Percentiles rank a stretch among this genome's conserved stretches.
Evolutionary conservation across 257 asterid species (phyloP).

Genomic region (Solanum pinnatisectum): DNA sequence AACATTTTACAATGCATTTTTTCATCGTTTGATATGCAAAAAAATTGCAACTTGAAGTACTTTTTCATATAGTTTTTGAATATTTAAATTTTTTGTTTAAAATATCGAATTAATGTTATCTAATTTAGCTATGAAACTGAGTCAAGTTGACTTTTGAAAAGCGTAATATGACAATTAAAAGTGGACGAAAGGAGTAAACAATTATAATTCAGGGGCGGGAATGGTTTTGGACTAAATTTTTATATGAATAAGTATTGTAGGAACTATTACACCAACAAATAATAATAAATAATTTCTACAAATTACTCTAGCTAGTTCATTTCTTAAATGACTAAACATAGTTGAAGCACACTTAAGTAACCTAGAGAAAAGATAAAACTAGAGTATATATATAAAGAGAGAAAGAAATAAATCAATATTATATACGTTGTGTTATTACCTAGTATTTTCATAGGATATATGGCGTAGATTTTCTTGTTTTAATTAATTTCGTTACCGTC

Average conservation of each 20-base stretch:
- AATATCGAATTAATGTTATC: background rate
- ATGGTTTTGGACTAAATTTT: no score
- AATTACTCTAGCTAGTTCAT: background rate
- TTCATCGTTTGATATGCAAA: background rate
- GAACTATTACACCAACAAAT: no score
- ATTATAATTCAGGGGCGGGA: no score
- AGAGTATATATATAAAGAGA: background rate
- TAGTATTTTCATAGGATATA: background rate
- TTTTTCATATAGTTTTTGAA: no score
- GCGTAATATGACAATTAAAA: no score
- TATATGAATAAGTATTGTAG: no score
- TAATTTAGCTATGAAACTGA: no score
- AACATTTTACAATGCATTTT: background rate
- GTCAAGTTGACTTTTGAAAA: no score
- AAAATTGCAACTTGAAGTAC: background rate
- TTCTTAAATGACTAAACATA: background rate
- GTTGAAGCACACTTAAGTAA: background rate
- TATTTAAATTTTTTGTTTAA: no score
- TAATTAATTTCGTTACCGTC: background rate
- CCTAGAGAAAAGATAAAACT: background rate
- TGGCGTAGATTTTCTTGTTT: background rate
- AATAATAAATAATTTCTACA: background rate
- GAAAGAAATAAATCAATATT: background rate
- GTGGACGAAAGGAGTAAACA: no score
- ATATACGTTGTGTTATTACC: background rate